Evolutionary conservation across 345 rosid species (phyloP).

Genomic region (Barbarea vulgaris): DNA sequence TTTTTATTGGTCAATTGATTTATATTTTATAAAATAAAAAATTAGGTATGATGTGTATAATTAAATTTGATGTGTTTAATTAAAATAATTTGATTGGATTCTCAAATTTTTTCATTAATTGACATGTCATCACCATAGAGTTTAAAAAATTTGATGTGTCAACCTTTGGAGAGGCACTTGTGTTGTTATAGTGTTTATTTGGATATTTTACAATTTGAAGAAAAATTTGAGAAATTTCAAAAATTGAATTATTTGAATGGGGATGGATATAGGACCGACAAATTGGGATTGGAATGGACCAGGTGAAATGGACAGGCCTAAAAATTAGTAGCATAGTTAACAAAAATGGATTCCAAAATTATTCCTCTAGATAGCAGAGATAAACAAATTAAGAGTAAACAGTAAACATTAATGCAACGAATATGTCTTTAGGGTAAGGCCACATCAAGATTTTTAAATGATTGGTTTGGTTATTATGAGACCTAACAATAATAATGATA

Average conservation of each 20-base stretch:
- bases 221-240: neutral
- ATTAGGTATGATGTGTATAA: too few relatives aligned
- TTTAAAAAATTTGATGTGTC: too few relatives aligned
- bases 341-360: neutral
- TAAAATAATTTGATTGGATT: too few relatives aligned
- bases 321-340: neutral
- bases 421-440: neutral
- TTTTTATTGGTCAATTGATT: too few relatives aligned
- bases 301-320: neutral
- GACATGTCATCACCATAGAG: too few relatives aligned
- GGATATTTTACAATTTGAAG: too few relatives aligned
- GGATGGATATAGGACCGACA: neutral
- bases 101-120: too few relatives aligned
- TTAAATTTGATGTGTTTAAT: too few relatives aligned
- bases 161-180: too few relatives aligned
- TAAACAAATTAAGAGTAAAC: neutral
- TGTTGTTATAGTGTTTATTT: too few relatives aligned
- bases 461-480: neutral
- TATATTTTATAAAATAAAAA: too few relatives aligned
- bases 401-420: neutral
- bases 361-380: neutral
- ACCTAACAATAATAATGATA: neutral
- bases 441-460: neutral
- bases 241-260: too few relatives aligned
- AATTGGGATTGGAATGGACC: neutral